Base-by-base conservation (phyloP, 2,329 filamentous ascomycete species). In the Calonectria naviculata region DNA sequence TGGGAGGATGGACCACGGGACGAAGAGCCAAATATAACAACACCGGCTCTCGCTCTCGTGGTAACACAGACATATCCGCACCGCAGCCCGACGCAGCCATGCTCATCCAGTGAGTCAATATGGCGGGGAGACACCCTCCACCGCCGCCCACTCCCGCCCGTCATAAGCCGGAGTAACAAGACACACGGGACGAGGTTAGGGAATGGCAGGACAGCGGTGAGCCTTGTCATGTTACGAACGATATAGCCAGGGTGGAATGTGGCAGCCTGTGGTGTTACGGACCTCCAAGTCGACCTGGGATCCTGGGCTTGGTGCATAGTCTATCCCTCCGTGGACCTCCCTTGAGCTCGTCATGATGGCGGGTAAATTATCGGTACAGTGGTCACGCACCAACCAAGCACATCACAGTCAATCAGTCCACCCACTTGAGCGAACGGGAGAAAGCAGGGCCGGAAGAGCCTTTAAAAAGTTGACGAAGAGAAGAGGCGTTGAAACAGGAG, bases 21-120 rank as follows among this genome's bases (percentile, higher is more conserved):
- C 67, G 52, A 62, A 24, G 12, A 47, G 44, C 52, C 42, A 70
- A 56, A 66, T 70, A 66, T 66, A 67, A 67, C 28, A 61, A 70
- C 44, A 56, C 52, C 42, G 61, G 31, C 44, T 47, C 63, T 34
- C 36, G 49, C 36, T 49, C 8, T 56, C 63, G 34, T 24, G 56
- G 68, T 66, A 65, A 70, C 68, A 67, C 68, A 67, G 44, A 29
- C 68, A 62, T 44, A 15, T 65, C 56, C 34, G 52, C 44, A 65
- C 42, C 62, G 36, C 52, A 61, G 38, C 42, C 26, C 62, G 61
- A 65, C 41, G 34, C 67, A 44, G 36, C 63, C 63, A 65, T 46
- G 42, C 17, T 44, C 17, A 24, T 60, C 47, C 47, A 42, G 49
- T 49, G 67, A 69, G 67, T 69, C 49, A 65, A 49, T 31, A 24